phyloP scores from a whole-genome alignment of 2,329 filamentous ascomycete species.

The Ophiognomonia clavigignenti-juglandacearum region DNA sequence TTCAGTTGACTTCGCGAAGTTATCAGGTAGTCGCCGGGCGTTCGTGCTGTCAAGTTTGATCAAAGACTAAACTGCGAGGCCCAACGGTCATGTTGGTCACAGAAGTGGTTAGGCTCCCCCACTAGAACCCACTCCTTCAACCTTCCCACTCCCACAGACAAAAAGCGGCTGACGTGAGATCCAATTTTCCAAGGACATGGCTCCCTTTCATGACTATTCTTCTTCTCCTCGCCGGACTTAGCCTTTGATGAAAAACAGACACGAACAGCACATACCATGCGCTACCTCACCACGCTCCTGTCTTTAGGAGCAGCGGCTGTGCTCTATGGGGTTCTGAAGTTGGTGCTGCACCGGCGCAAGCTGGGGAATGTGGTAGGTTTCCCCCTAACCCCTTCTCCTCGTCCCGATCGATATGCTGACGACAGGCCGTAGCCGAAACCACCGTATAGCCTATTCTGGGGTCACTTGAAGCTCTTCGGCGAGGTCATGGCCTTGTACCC shows the following conservation, averaged over 20 bases:
- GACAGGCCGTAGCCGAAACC: background rate
- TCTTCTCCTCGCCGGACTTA: background rate
- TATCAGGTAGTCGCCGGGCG: too few relatives aligned
- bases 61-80: too few relatives aligned
- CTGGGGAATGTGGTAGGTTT: background rate
- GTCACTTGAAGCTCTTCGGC: conserved; percentile 1
- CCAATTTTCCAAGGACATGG: too few relatives aligned
- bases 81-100: too few relatives aligned
- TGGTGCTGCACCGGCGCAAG: background rate
- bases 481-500: background rate
- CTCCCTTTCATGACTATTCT: background rate
- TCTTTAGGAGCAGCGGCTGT: background rate
- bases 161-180: too few relatives aligned
- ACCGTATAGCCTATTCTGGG: background rate
- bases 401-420: background rate
- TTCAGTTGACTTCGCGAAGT: too few relatives aligned
- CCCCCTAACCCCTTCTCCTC: background rate
- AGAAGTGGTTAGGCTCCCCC: too few relatives aligned
- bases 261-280: too few relatives aligned
- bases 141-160: too few relatives aligned
- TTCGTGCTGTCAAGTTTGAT: too few relatives aligned
- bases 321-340: background rate
- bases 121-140: too few relatives aligned
- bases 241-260: too few relatives aligned
- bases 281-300: background rate